Evolutionary conservation across 106 monocot species (phyloP).

Genomic region (Platanthera zijinensis): DNA sequence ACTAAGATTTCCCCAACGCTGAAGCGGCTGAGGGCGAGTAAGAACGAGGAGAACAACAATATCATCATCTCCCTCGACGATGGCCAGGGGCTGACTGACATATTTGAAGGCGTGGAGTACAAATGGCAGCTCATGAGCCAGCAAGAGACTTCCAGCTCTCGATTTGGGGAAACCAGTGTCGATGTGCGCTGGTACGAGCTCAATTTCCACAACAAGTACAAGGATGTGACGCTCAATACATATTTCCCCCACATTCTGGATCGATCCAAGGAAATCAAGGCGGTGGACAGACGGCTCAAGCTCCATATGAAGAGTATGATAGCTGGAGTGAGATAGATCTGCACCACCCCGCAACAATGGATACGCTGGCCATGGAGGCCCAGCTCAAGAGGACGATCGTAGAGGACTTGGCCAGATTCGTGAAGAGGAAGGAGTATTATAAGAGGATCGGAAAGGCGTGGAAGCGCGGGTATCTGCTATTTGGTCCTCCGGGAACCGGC

Average conservation of each 20-base stretch:
- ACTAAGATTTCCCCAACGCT: slow-evolving; percentile 6
- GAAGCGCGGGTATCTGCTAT: slow-evolving; percentile 21
- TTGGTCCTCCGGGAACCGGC: slow-evolving; percentile 23
- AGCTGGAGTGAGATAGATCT: slow-evolving; percentile 14
- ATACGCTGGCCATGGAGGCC: slow-evolving; percentile 12
- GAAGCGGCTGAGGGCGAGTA: slow-evolving; percentile 16
- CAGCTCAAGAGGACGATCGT: slow-evolving; percentile 1
- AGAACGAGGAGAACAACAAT: slow-evolving; percentile 2
- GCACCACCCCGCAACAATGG: slow-evolving; percentile 34
- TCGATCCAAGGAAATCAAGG: slow-evolving; percentile 7
- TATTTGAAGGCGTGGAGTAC: background rate
- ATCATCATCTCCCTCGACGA: background rate
- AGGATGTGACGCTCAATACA: background rate
- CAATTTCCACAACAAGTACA: slow-evolving; percentile 15
- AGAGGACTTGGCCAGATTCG: slow-evolving; percentile 16
- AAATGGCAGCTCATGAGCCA: background rate
- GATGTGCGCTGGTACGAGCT: slow-evolving; percentile 11
- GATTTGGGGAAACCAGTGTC: background rate
- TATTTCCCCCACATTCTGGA: slow-evolving; percentile 19
- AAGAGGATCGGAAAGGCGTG: slow-evolving; percentile 18
- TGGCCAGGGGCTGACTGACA: background rate
- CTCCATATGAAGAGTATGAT: slow-evolving; percentile 13
- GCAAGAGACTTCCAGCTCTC: background rate
- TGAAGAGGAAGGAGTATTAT: slow-evolving; percentile 11
- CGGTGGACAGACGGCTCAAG: slow-evolving; percentile 1